A percentile compares a stretch with the other conserved stretches of the same genome.
These are phyloP conservation scores for Orbilia javanica DNA, from an alignment of 2,329 filamentous ascomycete species.

Conservation along the genomic window DNA sequence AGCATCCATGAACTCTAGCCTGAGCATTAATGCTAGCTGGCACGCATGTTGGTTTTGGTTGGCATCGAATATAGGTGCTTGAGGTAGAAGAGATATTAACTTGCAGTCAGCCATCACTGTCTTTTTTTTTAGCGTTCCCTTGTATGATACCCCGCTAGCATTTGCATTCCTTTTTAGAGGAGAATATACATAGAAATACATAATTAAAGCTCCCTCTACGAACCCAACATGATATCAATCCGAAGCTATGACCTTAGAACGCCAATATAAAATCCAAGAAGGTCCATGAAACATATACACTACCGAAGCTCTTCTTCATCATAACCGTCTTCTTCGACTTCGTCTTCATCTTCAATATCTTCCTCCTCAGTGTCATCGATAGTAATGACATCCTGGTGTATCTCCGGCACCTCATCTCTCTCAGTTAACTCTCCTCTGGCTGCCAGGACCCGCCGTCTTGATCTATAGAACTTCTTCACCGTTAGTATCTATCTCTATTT, in stretches of 20 bases:
- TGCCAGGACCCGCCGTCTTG: conserved; percentile 30
- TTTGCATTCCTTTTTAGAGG: neutral
- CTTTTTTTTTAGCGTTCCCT: neutral
- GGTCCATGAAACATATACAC: neutral
- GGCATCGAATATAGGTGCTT: too few species aligned
- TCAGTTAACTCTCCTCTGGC: conserved; percentile 37
- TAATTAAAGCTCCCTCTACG: conserved; percentile 3
- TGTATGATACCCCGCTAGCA: conserved; percentile 20
- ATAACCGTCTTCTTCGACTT: neutral
- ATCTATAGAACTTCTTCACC: conserved; percentile 44
- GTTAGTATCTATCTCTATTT: conserved; percentile 9
- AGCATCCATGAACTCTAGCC: neutral
- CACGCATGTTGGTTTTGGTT: neutral
- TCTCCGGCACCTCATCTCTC: conserved; percentile 17
- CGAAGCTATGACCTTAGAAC: neutral
- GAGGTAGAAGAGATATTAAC: too few species aligned
- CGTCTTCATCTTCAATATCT: conserved; percentile 26
- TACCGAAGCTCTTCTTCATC: conserved; percentile 24
- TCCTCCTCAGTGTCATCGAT: conserved; percentile 51
- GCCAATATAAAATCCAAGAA: neutral
- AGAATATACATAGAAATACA: neutral
- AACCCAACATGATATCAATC: too few species aligned
- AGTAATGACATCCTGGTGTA: conserved; percentile 40
- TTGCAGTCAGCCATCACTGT: too few species aligned
- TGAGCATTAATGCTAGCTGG: neutral